Evolutionary conservation across 2,329 filamentous ascomycete species (phyloP), one percentile per base, ranked within the genome.

Genomic region (Cladophialophora exuberans): DNA sequence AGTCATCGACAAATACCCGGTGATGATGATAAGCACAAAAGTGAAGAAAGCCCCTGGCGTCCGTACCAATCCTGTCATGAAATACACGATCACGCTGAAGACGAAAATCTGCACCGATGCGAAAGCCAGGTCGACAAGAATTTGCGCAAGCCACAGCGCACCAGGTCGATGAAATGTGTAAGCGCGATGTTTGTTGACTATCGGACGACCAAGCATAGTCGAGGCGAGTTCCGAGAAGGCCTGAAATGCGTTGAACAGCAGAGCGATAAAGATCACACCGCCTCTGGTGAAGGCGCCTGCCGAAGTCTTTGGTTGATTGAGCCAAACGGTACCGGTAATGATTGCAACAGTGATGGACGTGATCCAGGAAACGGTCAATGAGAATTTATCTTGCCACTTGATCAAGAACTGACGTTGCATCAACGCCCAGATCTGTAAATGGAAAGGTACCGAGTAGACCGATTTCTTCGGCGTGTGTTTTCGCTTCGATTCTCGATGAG

Each of bases 231-330:
- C 90, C 0, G 86, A 83, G 67, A 94, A 92, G 20, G 90, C 88
- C 66, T 90, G 86, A 71, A 95, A 93, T n/a, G 88, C 87, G 69
- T 93, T 93, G 79, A 93, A 93, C 3, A 95, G 74, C 1, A 95
- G 80, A 18, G 87, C 78, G 50, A 91, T 84, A 73, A 95, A 95
- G 46, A 95, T 76, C 1, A 93, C 81, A 75, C 89, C 90, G 60
- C 89, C 89, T 68, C 90, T 85, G 62, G 86, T 88, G 72, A 94
- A 95, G 2, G 89, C 88, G 33, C 86, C 89, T 26, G 83, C 83
- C 1, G 76, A 79, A 0, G 79, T 82, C 47, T 83, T 71, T 1
- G 84, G 83, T 28, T 90, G 80, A 30, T 90, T 77, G 55, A 90
- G 79, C 77, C 87, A 96, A 3, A 94, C 84, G 0, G 89, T 91